Conservation (phyloP, 306 rosid genomes). For the Canavalia gladiata region DNA sequence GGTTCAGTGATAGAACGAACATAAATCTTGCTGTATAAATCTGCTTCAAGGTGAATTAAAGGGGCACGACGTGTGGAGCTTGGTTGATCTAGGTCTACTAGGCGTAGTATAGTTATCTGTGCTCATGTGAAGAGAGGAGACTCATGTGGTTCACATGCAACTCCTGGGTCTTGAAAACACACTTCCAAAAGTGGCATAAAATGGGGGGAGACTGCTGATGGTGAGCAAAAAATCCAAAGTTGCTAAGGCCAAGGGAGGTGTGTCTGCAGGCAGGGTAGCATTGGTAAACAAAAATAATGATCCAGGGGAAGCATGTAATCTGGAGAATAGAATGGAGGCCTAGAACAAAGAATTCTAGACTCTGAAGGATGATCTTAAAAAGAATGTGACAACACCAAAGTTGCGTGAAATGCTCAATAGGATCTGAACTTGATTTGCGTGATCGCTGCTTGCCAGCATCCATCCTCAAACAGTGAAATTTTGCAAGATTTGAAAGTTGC, state of each 20-base stretch:
- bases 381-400: constrained; percentile 73
- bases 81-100: too few species aligned
- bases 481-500: constrained; percentile 78
- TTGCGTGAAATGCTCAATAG: constrained; percentile 87
- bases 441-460: constrained; percentile 69
- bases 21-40: too few species aligned
- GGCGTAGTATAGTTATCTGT: too few species aligned
- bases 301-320: too few species aligned
- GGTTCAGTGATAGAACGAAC: too few species aligned
- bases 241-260: constrained; percentile 67
- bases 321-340: too few species aligned
- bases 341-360: too few species aligned
- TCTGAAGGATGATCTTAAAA: constrained; percentile 82
- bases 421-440: constrained; percentile 94
- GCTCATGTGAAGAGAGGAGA: too few species aligned
- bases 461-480: constrained; percentile 62
- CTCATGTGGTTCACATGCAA: too few species aligned
- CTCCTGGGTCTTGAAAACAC: background rate
- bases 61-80: too few species aligned
- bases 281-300: background rate
- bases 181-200: constrained; percentile 72
- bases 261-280: constrained; percentile 60
- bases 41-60: too few species aligned
- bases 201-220: constrained; percentile 65
- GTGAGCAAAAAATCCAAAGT: constrained; percentile 69